These are phyloP conservation scores for Rhodotorula sp. DNA, from an alignment of 1,284 basidiomycete species.

Conservation along the genomic window DNA sequence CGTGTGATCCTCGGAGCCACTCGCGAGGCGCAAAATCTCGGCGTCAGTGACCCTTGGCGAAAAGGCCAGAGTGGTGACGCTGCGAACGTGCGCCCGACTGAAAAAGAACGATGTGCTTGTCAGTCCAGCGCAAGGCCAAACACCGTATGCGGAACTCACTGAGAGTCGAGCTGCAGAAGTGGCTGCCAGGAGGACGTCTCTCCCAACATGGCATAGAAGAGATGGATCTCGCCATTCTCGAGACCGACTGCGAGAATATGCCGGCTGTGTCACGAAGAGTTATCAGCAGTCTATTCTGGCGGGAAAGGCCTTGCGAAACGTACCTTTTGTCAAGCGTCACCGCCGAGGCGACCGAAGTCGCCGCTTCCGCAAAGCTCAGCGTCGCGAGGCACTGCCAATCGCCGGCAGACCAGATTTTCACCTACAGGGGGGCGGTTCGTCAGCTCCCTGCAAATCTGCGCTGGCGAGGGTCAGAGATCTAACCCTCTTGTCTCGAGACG, in stretches of 20 bases:
- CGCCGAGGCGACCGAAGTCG: conserved; percentile 47
- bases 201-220: conserved; percentile 41
- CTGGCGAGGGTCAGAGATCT: conserved; percentile 2
- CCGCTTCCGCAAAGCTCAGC: conserved; percentile 49
- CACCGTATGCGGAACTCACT: not conserved
- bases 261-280: not conserved
- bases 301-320: not conserved
- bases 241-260: conserved; percentile 51
- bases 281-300: not conserved
- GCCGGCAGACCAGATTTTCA: conserved; percentile 26
- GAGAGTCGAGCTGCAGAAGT: conserved; percentile 9
- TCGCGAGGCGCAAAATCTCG: conserved; percentile 47
- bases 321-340: not conserved
- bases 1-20: conserved; percentile 51
- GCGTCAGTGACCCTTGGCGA: conserved; percentile 6
- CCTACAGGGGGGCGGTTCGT: conserved; percentile 2
- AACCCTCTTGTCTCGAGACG: conserved; percentile 92
- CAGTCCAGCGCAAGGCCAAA: not conserved
- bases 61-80: conserved; percentile 48
- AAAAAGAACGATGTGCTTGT: not conserved
- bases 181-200: conserved; percentile 39
- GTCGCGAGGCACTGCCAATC: conserved; percentile 35
- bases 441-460: not conserved
- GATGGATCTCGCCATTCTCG: conserved; percentile 49
- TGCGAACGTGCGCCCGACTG: conserved; percentile 49